Evolutionary conservation across 75 land plant genomes (phyloP).

Genomic region (Adiantum capillusveneris): DNA sequence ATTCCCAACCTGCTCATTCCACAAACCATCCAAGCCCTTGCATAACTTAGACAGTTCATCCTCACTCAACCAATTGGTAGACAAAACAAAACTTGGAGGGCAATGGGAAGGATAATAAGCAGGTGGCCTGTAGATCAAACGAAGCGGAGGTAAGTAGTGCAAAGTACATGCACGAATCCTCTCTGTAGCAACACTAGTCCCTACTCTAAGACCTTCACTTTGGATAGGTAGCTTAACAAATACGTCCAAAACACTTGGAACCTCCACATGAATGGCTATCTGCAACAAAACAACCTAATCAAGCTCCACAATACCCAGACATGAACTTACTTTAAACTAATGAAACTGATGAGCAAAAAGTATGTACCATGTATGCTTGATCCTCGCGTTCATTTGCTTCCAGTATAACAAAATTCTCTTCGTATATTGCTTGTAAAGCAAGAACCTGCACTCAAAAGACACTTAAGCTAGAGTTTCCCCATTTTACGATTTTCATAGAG

Average conservation of each 20-base stretch:
- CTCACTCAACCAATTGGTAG: constrained; percentile 53
- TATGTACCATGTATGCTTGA: constrained; percentile 44
- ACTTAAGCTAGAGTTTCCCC: too few species aligned
- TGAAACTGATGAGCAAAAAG: too few species aligned
- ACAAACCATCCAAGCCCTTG: constrained; percentile 45
- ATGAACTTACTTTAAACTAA: too few species aligned
- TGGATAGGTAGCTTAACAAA: constrained; percentile 27
- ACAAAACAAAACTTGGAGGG: constrained; percentile 58
- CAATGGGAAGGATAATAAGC: constrained; percentile 63
- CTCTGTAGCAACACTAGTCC: too few species aligned
- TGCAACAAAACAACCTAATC: constrained; percentile 26
- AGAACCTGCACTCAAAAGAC: too few species aligned
- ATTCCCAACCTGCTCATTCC: constrained; percentile 55
- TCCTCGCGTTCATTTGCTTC: constrained; percentile 30
- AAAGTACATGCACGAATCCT: constrained; percentile 41
- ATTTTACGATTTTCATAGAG: too few species aligned
- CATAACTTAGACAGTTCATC: constrained; percentile 53
- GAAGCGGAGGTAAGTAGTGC: constrained; percentile 58
- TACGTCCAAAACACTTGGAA: constrained; percentile 36
- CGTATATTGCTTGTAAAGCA: constrained; percentile 75
- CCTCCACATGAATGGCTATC: constrained; percentile 52
- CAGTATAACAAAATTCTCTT: constrained; percentile 31
- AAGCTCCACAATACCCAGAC: too few species aligned
- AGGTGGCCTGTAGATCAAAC: constrained; percentile 62
- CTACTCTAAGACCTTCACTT: too few species aligned